Evolutionary conservation across 1,284 basidiomycete genomes (phyloP).

Genomic region (Schizopora paradoxa): DNA sequence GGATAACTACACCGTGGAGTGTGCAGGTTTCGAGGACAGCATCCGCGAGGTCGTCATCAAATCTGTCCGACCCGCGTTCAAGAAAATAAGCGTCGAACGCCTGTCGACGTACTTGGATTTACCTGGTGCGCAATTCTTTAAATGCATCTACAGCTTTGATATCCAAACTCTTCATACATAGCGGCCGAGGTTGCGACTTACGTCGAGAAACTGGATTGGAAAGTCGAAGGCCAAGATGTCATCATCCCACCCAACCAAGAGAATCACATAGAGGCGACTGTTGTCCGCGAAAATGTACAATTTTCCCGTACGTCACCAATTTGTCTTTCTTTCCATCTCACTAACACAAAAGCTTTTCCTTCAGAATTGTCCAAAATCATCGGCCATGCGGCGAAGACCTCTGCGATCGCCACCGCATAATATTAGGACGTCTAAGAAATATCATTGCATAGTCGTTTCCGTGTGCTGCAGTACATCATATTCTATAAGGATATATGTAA

Average conservation of each 20-base stretch:
- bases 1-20: conserved; percentile 82
- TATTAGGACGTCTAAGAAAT: background rate
- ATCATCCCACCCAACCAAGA: conserved; percentile 84
- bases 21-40: conserved; percentile 75
- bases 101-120: conserved; percentile 73
- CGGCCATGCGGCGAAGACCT: conserved; percentile 54
- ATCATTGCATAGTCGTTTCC: conserved; percentile 10
- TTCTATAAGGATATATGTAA: background rate
- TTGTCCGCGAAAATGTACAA: conserved; percentile 87
- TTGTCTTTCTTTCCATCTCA: conserved; percentile 3
- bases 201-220: conserved; percentile 73
- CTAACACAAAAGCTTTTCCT: conserved; percentile 14
- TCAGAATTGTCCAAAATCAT: conserved; percentile 83
- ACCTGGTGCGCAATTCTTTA: conserved; percentile 40
- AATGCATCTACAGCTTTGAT: conserved; percentile 21
- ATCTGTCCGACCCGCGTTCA: conserved; percentile 77
- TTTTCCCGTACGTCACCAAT: conserved; percentile 67
- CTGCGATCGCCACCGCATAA: conserved; percentile 20
- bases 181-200: conserved; percentile 62
- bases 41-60: conserved; percentile 73
- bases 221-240: conserved; percentile 56
- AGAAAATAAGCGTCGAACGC: conserved; percentile 63
- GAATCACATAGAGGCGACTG: conserved; percentile 92
- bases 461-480: background rate
- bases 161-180: conserved; percentile 24